These are phyloP conservation scores for Persicaria tinctoria DNA, from an alignment of 148 eudicot genomes.

Conservation along the genomic window DNA sequence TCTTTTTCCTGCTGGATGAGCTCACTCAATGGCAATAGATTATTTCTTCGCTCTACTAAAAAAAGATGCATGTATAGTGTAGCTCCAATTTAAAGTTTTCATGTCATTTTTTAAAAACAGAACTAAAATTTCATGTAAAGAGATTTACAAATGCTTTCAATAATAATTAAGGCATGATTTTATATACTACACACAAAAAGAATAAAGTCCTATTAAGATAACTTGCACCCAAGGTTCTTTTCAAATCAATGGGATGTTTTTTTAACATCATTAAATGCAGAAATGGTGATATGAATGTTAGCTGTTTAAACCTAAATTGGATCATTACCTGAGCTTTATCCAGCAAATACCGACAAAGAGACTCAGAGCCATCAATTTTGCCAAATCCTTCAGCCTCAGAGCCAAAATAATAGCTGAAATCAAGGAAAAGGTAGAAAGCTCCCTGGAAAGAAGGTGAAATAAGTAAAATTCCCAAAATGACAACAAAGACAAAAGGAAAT, in stretches of 20 bases:
- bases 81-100: background rate
- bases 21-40: background rate
- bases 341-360: constrained; percentile 81
- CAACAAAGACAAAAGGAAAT: background rate
- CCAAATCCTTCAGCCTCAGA: constrained; percentile 77
- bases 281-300: background rate
- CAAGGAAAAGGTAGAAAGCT: constrained; percentile 91
- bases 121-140: too few species aligned
- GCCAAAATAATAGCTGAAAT: constrained; percentile 81
- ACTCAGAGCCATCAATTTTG: constrained; percentile 61
- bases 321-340: constrained; percentile 73
- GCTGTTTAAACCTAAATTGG: background rate
- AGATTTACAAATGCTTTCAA: too few species aligned
- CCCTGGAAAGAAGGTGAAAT: constrained; percentile 48
- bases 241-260: too few species aligned
- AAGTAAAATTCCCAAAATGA: background rate
- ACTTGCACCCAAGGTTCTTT: too few species aligned
- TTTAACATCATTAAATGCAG: too few species aligned
- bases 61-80: background rate
- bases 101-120: background rate
- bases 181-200: too few species aligned
- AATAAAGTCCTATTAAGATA: too few species aligned
- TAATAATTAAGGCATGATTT: too few species aligned
- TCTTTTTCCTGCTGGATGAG: background rate
- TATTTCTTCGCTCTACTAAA: background rate